These are phyloP conservation scores for Dendrobium nobile DNA, from an alignment of 106 monocot species.

Conservation along the genomic window DNA sequence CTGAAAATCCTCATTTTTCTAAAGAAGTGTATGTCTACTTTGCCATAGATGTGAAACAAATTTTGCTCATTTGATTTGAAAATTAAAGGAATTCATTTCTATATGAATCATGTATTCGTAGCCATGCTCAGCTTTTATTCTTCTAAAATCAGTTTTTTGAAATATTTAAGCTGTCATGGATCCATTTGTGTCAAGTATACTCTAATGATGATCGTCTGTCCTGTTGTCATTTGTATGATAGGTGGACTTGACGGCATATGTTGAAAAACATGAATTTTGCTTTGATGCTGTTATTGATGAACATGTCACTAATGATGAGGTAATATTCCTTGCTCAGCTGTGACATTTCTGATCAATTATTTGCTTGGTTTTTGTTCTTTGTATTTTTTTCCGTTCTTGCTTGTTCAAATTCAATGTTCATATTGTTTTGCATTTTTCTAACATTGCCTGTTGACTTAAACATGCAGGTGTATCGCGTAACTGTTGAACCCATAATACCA, in stretches of 20 bases:
- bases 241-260: conserved; percentile 90
- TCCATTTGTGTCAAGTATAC: neutral
- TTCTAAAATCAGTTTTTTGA: neutral
- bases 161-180: conserved; percentile 1
- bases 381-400: neutral
- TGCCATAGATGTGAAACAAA: neutral
- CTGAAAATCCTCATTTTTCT: neutral
- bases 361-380: neutral
- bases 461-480: conserved; percentile 74
- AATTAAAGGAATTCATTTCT: neutral
- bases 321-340: conserved; percentile 16
- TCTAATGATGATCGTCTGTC: neutral
- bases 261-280: conserved; percentile 80
- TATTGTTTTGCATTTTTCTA: neutral
- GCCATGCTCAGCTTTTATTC: neutral
- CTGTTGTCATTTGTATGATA: conserved; percentile 10
- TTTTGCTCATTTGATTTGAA: neutral
- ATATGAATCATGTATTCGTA: neutral
- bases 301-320: conserved; percentile 84
- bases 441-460: neutral
- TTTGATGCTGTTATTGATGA: conserved; percentile 87
- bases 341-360: neutral
- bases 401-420: neutral
- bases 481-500: conserved; percentile 89
- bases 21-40: neutral